Conservation (phyloP, 2,329 filamentous ascomycete species). For the Trichoderma semiorbis region DNA sequence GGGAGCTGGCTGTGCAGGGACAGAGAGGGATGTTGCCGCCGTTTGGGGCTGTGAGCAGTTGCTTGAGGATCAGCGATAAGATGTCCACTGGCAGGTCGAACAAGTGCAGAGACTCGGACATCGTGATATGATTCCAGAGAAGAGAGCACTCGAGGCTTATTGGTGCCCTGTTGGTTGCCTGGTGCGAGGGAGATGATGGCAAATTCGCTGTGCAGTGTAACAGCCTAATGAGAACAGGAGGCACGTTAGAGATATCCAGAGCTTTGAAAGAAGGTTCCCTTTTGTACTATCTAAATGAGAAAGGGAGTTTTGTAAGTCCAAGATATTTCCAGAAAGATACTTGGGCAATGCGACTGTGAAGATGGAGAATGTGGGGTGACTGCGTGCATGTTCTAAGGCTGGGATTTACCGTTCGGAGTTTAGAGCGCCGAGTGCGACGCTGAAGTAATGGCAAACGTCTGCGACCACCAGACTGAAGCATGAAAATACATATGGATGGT, state of each 20-base stretch:
- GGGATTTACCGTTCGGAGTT: neutral
- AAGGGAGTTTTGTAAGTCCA: neutral
- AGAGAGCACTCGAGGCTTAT: neutral
- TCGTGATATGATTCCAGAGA: neutral
- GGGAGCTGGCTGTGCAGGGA: conserved; percentile 25
- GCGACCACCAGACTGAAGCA: neutral
- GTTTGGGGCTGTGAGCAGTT: conserved; percentile 28
- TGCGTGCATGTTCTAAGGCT: neutral
- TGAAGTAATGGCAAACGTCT: neutral
- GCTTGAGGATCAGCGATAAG: conserved; percentile 30
- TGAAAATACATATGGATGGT: neutral
- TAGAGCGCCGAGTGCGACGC: neutral
- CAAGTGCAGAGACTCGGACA: conserved; percentile 26
- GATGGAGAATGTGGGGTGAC: neutral
- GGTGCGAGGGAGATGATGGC: neutral
- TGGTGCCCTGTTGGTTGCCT: neutral
- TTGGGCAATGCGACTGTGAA: neutral
- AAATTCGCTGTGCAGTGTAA: neutral
- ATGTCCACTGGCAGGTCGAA: conserved; percentile 36
- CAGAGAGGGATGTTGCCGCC: conserved; percentile 27
- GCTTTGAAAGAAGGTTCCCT: neutral
- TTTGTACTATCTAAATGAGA: neutral
- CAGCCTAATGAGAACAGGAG: neutral
- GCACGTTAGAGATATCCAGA: neutral
- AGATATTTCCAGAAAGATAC: neutral